Base-by-base conservation (phyloP, 192 early-diverging fungal genomes). In the Chytriomyces hyalinus region DNA sequence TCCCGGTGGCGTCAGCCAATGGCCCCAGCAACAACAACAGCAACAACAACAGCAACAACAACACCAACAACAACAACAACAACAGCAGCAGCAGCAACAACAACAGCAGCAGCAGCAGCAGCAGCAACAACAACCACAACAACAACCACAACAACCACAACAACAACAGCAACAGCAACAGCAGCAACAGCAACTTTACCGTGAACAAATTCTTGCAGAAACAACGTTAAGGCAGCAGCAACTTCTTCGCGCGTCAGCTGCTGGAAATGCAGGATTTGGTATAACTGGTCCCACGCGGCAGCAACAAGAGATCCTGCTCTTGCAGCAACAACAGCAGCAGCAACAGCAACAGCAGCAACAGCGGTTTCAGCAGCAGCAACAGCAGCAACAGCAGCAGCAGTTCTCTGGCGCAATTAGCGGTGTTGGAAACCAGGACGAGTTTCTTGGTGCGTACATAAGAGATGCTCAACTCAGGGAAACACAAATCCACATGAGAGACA, bases 401-500 rank as follows among this genome's bases (percentile, higher is more conserved):
- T 15, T 64, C 45, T 13, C 15, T 13, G 75, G 75, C 36, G 36
- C 36, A 36, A 36, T 36, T 24, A 57, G 53, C 20, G 53, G 53
- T 13, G 67, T 72, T 49, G 61, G 64, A 13, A 71, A 73, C 11
- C 68, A 76, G 24, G 83, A 87, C 15, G 83, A 84, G 60, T 80
- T 83, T 28, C n/a, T 84, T 17, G 70, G 57, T 36, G 76, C 84
- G 10, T 76, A 78, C 46, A 45, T 83, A 53, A 73, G 83, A 4
- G 85, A 86, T 20, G 81, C 80, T 1, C 85, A 86, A 67, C 44
- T 85, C 11, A 78, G 84, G 6, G 84, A 85, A 65, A 65, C 49
- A 9, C 80, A 80, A 28, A 13, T 80, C n/a, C 84, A 81, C 9
- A 74, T 79, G 50, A 45, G 71, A 22, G 78, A 85, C 36, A 20